These are phyloP conservation scores for Tricladium varicosporioides DNA, from an alignment of 2,329 filamentous ascomycete genomes.

Conservation along the genomic window DNA sequence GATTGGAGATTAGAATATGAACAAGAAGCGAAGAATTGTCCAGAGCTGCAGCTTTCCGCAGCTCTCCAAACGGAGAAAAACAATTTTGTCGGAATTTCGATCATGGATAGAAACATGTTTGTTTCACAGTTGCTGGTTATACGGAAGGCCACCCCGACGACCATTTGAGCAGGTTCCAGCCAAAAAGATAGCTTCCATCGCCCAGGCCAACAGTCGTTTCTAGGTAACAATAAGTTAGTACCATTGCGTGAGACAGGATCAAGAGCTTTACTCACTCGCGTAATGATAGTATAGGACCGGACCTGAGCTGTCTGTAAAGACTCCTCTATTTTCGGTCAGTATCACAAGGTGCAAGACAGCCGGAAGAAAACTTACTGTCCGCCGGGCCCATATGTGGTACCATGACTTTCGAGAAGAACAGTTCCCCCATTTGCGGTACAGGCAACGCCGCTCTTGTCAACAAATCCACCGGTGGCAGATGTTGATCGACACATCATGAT, in stretches of 20 bases:
- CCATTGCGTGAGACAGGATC: neutral
- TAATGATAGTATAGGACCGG: constrained; percentile 64
- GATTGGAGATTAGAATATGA: neutral
- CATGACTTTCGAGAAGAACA: constrained; percentile 58
- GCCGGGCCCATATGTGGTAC: constrained; percentile 61
- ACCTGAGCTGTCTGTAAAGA: constrained; percentile 50
- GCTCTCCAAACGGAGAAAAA: neutral
- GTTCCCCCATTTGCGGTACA: constrained; percentile 60
- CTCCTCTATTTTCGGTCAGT: constrained; percentile 41
- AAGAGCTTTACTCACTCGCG: constrained; percentile 14
- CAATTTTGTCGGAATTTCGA: neutral
- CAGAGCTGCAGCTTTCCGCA: neutral
- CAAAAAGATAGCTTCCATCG: constrained; percentile 45
- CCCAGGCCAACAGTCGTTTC: constrained; percentile 51
- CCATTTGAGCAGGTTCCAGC: constrained; percentile 45
- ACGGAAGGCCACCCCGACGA: constrained; percentile 45
- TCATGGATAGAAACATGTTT: neutral
- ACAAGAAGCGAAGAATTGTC: neutral
- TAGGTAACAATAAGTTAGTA: no score
- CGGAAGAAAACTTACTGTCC: constrained; percentile 44
- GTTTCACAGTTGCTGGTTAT: constrained; percentile 17
- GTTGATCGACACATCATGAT: constrained; percentile 62
- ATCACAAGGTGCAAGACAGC: constrained; percentile 4
- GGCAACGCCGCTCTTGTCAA: constrained; percentile 50
- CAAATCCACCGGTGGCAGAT: constrained; percentile 51